Conservation (phyloP, 768 basidiomycete species). For the Tulasnella sp. region DNA sequence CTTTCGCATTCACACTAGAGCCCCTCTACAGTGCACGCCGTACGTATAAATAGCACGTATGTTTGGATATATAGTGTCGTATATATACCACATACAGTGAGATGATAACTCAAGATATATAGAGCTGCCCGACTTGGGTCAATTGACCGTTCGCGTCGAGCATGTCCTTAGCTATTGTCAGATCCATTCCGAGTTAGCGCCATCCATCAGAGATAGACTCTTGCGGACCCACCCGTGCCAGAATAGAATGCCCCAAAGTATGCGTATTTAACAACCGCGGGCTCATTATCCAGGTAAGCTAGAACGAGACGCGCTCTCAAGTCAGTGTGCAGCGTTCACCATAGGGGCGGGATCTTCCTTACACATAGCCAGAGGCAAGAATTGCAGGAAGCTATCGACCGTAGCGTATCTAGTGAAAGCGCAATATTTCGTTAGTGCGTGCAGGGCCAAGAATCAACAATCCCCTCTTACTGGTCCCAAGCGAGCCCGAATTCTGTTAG, state of each 20-base stretch:
- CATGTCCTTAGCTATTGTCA: conserved; percentile 16
- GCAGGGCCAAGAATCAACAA: no score
- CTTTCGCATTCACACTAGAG: no score
- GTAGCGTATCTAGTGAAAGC: not conserved
- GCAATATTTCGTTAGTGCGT: not conserved
- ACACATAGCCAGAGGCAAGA: conserved; percentile 13
- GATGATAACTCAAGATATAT: conserved; percentile 9
- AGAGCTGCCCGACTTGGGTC: not conserved
- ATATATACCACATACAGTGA: not conserved
- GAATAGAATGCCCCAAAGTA: conserved; percentile 18
- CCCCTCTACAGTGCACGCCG: not conserved
- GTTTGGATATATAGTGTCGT: not conserved
- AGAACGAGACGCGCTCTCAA: not conserved
- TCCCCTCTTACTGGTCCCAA: not conserved
- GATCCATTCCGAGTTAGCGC: not conserved
- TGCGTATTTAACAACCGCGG: conserved; percentile 12
- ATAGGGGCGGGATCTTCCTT: not conserved
- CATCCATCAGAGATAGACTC: not conserved
- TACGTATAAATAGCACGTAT: not conserved
- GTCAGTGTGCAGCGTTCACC: not conserved
- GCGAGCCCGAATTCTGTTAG: conserved; percentile 8
- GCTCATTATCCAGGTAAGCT: conserved; percentile 9
- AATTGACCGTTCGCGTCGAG: conserved; percentile 14
- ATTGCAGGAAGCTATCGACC: not conserved
- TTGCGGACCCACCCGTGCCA: not conserved